Evolutionary conservation across 805 yeast genomes (phyloP).

Genomic region (Cyberlindnera sargentensis): DNA sequence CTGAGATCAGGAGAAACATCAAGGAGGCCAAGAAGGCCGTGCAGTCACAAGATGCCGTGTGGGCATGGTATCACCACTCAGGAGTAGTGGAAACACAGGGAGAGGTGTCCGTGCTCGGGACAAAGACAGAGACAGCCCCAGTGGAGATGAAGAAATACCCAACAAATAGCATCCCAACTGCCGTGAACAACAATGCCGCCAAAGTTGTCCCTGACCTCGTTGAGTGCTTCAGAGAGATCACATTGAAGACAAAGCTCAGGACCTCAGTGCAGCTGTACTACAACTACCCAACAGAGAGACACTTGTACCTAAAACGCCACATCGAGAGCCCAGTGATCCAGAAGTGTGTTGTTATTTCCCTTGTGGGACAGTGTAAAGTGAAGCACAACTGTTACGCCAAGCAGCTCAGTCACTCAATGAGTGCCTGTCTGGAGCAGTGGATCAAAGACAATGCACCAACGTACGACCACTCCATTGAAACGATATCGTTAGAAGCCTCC

Average conservation of each 20-base stretch:
- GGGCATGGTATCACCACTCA: conserved; percentile 22
- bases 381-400: conserved; percentile 7
- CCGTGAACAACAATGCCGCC: neutral
- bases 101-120: conserved; percentile 17
- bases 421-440: conserved; percentile 24
- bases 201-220: conserved; percentile 16
- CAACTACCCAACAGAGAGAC: conserved; percentile 29
- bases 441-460: neutral
- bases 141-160: conserved; percentile 17
- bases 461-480: conserved; percentile 12
- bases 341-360: conserved; percentile 26
- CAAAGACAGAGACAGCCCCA: conserved; percentile 18
- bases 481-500: conserved; percentile 30
- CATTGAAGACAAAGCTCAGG: conserved; percentile 28
- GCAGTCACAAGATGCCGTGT: conserved; percentile 12
- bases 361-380: conserved; percentile 25
- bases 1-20: conserved; percentile 13
- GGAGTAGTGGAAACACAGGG: conserved; percentile 8
- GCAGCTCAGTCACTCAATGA: conserved; percentile 22
- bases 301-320: conserved; percentile 28
- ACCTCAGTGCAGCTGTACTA: conserved; percentile 31
- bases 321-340: conserved; percentile 15
- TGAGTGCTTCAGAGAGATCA: conserved; percentile 25
- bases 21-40: conserved; percentile 18
- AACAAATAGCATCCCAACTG: neutral